Evolutionary conservation across 805 yeast species (phyloP), one percentile per base, ranked within the genome.

Genomic region (Wickerhamomyces sydowiorum): DNA sequence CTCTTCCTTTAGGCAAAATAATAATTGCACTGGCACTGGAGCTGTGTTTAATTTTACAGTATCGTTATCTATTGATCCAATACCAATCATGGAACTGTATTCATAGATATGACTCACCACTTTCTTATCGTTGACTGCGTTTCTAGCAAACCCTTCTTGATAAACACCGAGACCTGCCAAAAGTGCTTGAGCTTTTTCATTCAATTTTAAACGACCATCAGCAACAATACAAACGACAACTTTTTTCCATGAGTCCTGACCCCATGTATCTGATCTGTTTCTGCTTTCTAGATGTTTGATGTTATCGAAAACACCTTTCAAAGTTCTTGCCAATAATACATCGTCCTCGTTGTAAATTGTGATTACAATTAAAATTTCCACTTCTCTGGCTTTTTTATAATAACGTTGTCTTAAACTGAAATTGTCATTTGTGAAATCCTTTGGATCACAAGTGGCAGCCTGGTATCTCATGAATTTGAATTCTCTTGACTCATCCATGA

Each of bases 91-190:
- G 2, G 96, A 81, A 7, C 96, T 90, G 62, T 90, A 93, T 60
- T 91, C 99, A 61, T 89, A 91, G 31, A 91, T 75, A 63, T 91
- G 99, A 36, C 95, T 82, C 30, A 78, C 78, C 13, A 91, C 97
- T 24, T 79, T 75, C 43, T 79, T 75, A 43, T 83, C 91, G 59
- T 89, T 88, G 53, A 93, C 88, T 57, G 80, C 84, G 56, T 87
- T 86, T 60, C 89, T 89, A 36, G 98, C 97, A 64, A 89, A 88
- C 0, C 97, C 97, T 46, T 89, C 97, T 64, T 93, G 99, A 60
- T 82, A 91, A 32, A 85, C 84, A 20, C 99, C 99, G 41, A 91
- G 61, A 2, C 96, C 86, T 13, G 93, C 84, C 59, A 91, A 68
- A 24, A 91, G 68, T 8, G 90, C 89, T 55, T 81, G 76, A 0